These are phyloP conservation scores for Calophaca sinica DNA, from an alignment of 306 rosid genomes.

Conservation along the genomic window DNA sequence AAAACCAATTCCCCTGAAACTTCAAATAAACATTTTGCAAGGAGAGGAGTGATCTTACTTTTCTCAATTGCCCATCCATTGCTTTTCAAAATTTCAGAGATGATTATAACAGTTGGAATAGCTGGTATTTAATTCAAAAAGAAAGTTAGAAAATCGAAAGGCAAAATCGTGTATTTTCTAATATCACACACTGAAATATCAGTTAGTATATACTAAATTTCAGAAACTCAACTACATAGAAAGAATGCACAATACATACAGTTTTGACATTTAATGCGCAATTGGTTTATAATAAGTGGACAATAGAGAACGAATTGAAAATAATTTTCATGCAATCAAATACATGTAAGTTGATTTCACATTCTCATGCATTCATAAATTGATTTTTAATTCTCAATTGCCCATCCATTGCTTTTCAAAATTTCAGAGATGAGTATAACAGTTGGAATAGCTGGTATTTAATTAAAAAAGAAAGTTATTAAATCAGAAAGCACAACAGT, in stretches of 20 bases:
- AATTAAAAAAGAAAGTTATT: conserved; percentile 1
- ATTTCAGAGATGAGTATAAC: conserved; percentile 63
- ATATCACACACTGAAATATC: no score
- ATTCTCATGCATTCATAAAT: no score
- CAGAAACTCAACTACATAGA: no score
- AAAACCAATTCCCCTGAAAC: conserved; percentile 20
- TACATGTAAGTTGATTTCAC: no score
- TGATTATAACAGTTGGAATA: conserved; percentile 68
- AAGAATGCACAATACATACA: no score
- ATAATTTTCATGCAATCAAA: no score
- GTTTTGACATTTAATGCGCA: no score
- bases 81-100: conserved; percentile 67
- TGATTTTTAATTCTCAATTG: conserved; percentile 48
- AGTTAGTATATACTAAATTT: not conserved
- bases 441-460: conserved; percentile 72
- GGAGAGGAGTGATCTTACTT: conserved; percentile 55
- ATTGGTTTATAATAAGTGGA: no score
- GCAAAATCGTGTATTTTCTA: not conserved
- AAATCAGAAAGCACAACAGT: not conserved
- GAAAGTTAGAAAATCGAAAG: conserved; percentile 25
- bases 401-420: conserved; percentile 66
- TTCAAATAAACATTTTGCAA: not conserved
- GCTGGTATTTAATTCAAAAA: conserved; percentile 51
- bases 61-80: conserved; percentile 67
- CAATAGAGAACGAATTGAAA: no score